Percentiles rank a stretch among this genome's conserved stretches.
Conservation (phyloP, 495 filamentous ascomycete species). For the Letharia lupina region DNA sequence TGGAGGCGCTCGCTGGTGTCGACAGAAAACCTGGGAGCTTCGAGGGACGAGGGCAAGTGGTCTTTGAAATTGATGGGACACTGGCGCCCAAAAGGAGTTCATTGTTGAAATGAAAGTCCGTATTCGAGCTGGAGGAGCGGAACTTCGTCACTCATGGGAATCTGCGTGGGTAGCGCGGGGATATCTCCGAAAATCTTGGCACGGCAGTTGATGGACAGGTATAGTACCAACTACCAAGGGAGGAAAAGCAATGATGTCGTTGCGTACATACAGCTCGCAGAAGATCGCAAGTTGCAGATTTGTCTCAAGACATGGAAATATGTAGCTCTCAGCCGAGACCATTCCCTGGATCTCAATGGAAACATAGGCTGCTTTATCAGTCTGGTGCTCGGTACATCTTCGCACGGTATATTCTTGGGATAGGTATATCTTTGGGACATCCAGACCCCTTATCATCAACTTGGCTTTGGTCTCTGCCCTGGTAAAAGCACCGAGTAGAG, state of each 20-base stretch:
- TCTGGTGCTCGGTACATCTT: background rate
- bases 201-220: background rate
- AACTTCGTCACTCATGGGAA: conserved; percentile 1
- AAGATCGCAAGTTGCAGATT: too few relatives aligned
- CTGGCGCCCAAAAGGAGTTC: conserved; percentile 7
- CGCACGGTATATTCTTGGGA: background rate
- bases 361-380: background rate
- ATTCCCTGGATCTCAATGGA: too few relatives aligned
- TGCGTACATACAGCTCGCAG: too few relatives aligned
- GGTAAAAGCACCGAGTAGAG: too few relatives aligned
- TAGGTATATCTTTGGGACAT: too few relatives aligned
- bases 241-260: too few relatives aligned
- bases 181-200: conserved; percentile 4
- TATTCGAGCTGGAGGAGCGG: background rate
- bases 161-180: background rate
- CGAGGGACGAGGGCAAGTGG: background rate
- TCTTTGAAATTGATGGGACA: conserved; percentile 1
- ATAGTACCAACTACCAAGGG: too few relatives aligned
- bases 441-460: too few relatives aligned
- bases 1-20: background rate
- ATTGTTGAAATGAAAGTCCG: background rate
- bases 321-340: too few relatives aligned
- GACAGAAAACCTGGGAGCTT: background rate
- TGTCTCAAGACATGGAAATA: too few relatives aligned
- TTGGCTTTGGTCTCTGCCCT: too few relatives aligned